Conservation (phyloP, 2,329 filamentous ascomycete species). For the Dendryphion nanum region DNA sequence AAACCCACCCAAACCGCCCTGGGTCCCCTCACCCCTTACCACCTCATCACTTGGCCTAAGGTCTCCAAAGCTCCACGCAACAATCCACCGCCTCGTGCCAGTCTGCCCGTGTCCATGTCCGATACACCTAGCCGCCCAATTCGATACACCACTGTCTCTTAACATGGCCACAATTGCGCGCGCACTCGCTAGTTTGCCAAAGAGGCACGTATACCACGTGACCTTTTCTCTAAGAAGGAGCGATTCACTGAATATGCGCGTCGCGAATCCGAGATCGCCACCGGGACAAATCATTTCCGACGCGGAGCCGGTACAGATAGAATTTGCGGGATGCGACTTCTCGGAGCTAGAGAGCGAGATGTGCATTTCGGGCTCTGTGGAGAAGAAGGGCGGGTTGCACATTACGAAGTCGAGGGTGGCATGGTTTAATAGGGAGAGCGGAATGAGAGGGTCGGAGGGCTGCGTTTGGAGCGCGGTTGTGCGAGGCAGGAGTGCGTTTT, state of each 20-base stretch:
- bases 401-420: slow-evolving; percentile 75
- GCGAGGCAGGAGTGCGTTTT: slow-evolving; percentile 63
- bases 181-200: slow-evolving; percentile 75
- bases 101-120: slow-evolving; percentile 72
- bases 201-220: slow-evolving; percentile 88
- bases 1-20: slow-evolving; percentile 53
- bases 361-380: slow-evolving; percentile 67
- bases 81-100: slow-evolving; percentile 79
- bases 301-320: slow-evolving; percentile 72
- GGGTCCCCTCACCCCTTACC: slow-evolving; percentile 38
- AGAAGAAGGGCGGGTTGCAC: slow-evolving; percentile 94
- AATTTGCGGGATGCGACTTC: slow-evolving; percentile 68
- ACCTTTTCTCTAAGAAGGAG: slow-evolving; percentile 59
- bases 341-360: slow-evolving; percentile 55
- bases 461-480: slow-evolving; percentile 63
- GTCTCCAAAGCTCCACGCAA: slow-evolving; percentile 81
- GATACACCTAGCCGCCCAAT: slow-evolving; percentile 68
- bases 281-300: slow-evolving; percentile 83
- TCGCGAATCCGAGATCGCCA: slow-evolving; percentile 75
- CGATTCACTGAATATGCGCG: slow-evolving; percentile 69
- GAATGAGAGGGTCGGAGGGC: slow-evolving; percentile 58
- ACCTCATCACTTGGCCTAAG: slow-evolving; percentile 59
- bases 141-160: slow-evolving; percentile 59
- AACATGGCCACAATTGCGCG: slow-evolving; percentile 60
- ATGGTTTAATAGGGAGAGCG: slow-evolving; percentile 56